A percentile compares a stretch with the other conserved stretches of the same genome.
phyloP scores from a whole-genome alignment of 768 basidiomycete species.

The Phanerodontia chrysosporium region DNA sequence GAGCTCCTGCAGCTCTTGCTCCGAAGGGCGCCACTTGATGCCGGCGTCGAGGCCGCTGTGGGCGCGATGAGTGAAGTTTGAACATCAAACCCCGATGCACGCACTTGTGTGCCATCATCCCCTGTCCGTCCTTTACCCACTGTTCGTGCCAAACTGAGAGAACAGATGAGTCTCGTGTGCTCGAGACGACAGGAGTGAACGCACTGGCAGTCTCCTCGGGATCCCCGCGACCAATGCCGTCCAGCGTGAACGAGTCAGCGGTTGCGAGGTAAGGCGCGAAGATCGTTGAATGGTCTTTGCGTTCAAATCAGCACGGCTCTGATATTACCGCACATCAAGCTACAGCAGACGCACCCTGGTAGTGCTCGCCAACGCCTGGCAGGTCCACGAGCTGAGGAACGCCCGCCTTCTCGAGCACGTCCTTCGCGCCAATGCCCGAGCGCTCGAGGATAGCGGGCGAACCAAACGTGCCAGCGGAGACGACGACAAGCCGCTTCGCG shows the following conservation, averaged over 20 bases:
- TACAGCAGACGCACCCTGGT: slow-evolving; percentile 24
- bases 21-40: slow-evolving; percentile 20
- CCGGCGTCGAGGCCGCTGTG: slow-evolving; percentile 20
- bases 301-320: too few species aligned
- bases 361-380: slow-evolving; percentile 42
- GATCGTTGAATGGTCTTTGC: slow-evolving; percentile 31
- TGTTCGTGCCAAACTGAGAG: slow-evolving; percentile 29
- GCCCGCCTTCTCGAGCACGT: slow-evolving; percentile 26
- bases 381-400: slow-evolving; percentile 33
- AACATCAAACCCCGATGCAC: too few species aligned
- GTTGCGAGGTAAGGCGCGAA: slow-evolving; percentile 35
- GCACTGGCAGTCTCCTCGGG: slow-evolving; percentile 29
- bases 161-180: neutral
- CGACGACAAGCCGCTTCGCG: slow-evolving; percentile 34
- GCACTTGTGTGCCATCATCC: slow-evolving; percentile 53
- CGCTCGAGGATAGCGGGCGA: slow-evolving; percentile 54
- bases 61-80: neutral
- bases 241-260: slow-evolving; percentile 46
- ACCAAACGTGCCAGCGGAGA: slow-evolving; percentile 39
- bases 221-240: slow-evolving; percentile 39
- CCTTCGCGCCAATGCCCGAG: slow-evolving; percentile 39
- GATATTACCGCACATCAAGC: neutral
- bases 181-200: neutral
- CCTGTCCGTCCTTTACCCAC: slow-evolving; percentile 36
- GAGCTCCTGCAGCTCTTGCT: slow-evolving; percentile 18